Base-by-base conservation (phyloP, 345 rosid species). In the Theobroma cacao region DNA sequence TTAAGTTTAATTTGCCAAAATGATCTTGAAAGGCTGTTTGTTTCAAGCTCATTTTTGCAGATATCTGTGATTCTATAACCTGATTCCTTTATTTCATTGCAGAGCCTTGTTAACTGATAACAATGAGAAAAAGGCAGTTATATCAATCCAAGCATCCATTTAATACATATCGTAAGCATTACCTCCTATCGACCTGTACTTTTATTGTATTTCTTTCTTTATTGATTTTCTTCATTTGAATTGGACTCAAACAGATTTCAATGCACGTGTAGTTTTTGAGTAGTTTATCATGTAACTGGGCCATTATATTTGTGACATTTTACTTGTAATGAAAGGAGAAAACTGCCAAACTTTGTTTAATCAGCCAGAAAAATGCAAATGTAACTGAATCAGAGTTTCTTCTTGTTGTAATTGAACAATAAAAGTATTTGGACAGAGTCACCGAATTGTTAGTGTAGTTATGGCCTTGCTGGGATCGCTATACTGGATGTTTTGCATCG, bases 131-230 rank as follows among this genome's bases (percentile, higher is more conserved):
- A 83, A 88, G 86, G 77, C 81, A 53, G 75, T 80, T 91, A 40
- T 81, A 91, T 83, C 83, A 84, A 69, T 82, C 89, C 78, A 82
- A 82, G 77, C 91, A 94, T 85, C 86, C 91, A 2, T 86, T 90
- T 71, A 71, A 82, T 71, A 81, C 68, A 63, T 78, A 76, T 72
- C 88, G 98, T 94, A 89, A 89, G 93, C 74, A 15, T 75, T 65
- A 58, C 69, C 47, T 30, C n/a, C n/a, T 20, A 1, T 36, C 24
- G 40, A 36, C 55, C 10, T 58, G 20, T 33, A 11, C 3, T 60
- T 72, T 56, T 36, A 1, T 43, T 48, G 1, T 31, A 8, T 50
- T 53, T 61, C 2, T 26, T 45, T 36, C 45, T 62, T 50, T 7
- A 22, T 34, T 43, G 7, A 38, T 36, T 45, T 26, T 3, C 24